Percentiles rank a stretch among this genome's conserved stretches.
Evolutionary conservation across 192 early-diverging fungal genomes (phyloP).

Genomic region (Chytriomyces sp.): DNA sequence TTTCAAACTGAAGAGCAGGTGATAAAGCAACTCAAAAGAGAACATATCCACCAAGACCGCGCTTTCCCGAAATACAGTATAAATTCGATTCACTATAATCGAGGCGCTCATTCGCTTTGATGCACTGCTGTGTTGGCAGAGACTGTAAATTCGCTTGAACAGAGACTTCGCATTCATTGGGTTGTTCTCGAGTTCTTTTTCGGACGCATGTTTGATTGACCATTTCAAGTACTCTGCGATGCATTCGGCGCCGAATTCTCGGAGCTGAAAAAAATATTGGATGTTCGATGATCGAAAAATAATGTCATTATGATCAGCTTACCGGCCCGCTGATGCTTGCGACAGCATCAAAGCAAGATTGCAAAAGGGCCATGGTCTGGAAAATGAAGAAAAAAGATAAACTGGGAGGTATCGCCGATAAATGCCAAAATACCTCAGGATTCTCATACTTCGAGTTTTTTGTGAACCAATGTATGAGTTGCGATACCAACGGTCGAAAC

Average conservation of each 20-base stretch:
- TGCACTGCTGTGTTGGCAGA: slow-evolving; percentile 64
- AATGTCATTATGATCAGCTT: slow-evolving; percentile 16
- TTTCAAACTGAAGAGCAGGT: slow-evolving; percentile 66
- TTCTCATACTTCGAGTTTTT: slow-evolving; percentile 77
- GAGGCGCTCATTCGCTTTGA: slow-evolving; percentile 72
- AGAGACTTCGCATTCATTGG: slow-evolving; percentile 75
- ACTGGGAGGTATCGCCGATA: too few species aligned
- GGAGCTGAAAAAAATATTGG: slow-evolving; percentile 50
- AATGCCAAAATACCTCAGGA: slow-evolving; percentile 51
- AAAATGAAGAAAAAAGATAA: neutral
- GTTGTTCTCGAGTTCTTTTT: slow-evolving; percentile 52
- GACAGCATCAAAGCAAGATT: slow-evolving; percentile 70
- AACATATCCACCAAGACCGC: slow-evolving; percentile 66
- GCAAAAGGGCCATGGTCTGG: slow-evolving; percentile 67
- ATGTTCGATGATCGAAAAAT: slow-evolving; percentile 46
- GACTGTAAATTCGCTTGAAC: slow-evolving; percentile 67
- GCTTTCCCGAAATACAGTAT: slow-evolving; percentile 72
- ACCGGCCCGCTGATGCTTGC: slow-evolving; percentile 41
- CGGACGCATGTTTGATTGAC: slow-evolving; percentile 71
- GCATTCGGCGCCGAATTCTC: slow-evolving; percentile 79
- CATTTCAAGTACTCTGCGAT: slow-evolving; percentile 75
- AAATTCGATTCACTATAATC: slow-evolving; percentile 73
- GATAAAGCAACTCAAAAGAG: slow-evolving; percentile 70
- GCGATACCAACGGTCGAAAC: slow-evolving; percentile 65
- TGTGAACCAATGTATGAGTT: slow-evolving; percentile 83